Evolutionary conservation across 129 eudicot species (phyloP), one percentile per base, ranked within the genome.

Genomic region (Tagetes erecta): DNA sequence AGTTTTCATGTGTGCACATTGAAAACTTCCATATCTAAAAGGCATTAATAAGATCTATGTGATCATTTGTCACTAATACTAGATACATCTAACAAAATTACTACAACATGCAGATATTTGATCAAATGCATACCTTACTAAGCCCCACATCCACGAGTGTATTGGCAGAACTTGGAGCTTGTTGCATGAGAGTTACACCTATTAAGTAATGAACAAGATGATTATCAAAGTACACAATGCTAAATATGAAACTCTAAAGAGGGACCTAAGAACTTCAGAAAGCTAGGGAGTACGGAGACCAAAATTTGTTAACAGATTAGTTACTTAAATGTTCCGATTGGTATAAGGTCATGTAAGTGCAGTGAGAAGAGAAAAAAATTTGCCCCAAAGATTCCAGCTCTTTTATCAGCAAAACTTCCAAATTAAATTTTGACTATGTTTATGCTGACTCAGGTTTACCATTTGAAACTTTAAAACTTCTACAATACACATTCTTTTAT

Each of bases 121-220:
- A 71, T 67, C 39, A 49, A 45, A 56, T 59, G 58, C 38, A 45
- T 86, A 90, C 98, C 96, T 88, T 90, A 79, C 77, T 90, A 55
- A 94, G 92, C 72, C 98, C 98, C 65, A 94, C 97, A 78, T 94
- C 98, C 81, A 91, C 98, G 13, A 83, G 83, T 39, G 96, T 84
- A 73, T 80, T 87, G 31, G 39, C 85, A 71, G 87, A 80, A 70
- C 70, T 83, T 67, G 83, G 83, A 76, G 87, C 86, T 75, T 75
- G 82, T 49, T 78, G 89, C 79, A 69, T 71, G 20, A 82, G 77
- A 38, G 97, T 86, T 69, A 94, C 88, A 69, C 98, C 97, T 94
- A 67, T 67, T 7, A 75, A 67, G 60, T 55, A 27, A 68, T 58
- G 66, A 62, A 42, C 68, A 76, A 0, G 14, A 7, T 12, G 49